These are phyloP conservation scores for Brassica balearica DNA, from an alignment of 441 rosid genomes.

Conservation along the genomic window DNA sequence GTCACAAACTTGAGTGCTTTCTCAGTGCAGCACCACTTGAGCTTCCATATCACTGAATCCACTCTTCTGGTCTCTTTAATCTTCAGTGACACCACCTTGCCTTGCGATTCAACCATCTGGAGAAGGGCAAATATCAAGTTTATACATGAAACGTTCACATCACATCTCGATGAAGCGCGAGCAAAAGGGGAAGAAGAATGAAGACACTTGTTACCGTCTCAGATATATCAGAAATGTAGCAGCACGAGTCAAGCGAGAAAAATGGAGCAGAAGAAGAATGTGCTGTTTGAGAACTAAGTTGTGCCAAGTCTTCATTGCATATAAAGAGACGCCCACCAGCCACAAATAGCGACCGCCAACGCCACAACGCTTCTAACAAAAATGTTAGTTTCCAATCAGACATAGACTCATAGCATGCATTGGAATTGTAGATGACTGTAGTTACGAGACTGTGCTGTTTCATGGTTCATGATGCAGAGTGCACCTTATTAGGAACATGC, in stretches of 20 bases:
- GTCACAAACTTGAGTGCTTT: constrained; percentile 67
- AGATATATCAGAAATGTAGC: constrained; percentile 57
- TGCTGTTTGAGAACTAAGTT: constrained; percentile 52
- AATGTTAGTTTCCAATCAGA: not conserved
- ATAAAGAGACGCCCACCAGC: constrained; percentile 64
- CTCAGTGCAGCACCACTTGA: constrained; percentile 71
- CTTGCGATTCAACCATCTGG: constrained; percentile 60
- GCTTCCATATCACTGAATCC: constrained; percentile 57
- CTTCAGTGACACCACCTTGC: constrained; percentile 32
- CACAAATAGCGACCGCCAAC: constrained; percentile 72
- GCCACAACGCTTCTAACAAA: constrained; percentile 63
- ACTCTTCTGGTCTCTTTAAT: constrained; percentile 31
- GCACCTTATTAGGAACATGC: not conserved
- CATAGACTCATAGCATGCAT: not conserved
- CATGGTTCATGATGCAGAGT: constrained; percentile 12
- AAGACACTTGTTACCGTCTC: constrained; percentile 61
- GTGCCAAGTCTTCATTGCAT: constrained; percentile 71
- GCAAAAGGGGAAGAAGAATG: not conserved
- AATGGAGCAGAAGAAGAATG: constrained; percentile 57
- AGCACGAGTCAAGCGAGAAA: constrained; percentile 63
- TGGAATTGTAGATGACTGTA: constrained; percentile 1
- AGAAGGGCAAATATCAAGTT: constrained; percentile 30
- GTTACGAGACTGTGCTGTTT: constrained; percentile 2
- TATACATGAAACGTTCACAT: not conserved
- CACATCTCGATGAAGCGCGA: not conserved